These are phyloP conservation scores for Dacryopinax primogenitus DNA, from an alignment of 768 basidiomycete genomes.

Conservation along the genomic window DNA sequence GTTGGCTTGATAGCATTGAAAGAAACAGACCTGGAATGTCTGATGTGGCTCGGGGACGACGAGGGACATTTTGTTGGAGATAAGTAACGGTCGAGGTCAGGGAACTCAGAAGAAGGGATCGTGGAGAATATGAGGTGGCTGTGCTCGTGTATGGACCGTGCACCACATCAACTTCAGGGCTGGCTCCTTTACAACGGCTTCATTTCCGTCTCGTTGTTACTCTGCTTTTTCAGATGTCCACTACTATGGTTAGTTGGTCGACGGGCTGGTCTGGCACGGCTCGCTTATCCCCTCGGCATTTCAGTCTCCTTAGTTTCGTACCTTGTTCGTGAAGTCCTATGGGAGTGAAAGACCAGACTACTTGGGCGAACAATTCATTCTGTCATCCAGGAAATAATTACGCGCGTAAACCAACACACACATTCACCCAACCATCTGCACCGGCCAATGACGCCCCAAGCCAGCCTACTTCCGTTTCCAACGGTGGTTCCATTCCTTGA, in stretches of 20 bases:
- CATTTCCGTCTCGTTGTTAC: no score
- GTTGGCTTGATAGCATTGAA: not conserved
- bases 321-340: no score
- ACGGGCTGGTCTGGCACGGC: no score
- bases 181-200: not conserved
- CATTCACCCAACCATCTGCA: conserved; percentile 89
- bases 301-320: no score
- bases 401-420: conserved; percentile 55
- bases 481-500: conserved; percentile 72
- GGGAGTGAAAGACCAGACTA: no score
- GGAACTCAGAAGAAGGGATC: not conserved
- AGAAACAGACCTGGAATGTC: conserved; percentile 70
- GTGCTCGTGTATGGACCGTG: conserved; percentile 7
- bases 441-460: conserved; percentile 82
- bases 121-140: not conserved
- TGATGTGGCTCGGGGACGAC: conserved; percentile 90
- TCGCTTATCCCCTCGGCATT: no score
- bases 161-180: not conserved
- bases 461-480: conserved; percentile 87
- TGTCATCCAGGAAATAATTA: no score
- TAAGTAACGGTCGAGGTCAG: not conserved
- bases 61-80: conserved; percentile 72
- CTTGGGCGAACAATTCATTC: no score
- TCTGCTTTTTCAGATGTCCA: no score
- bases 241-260: no score